Base-by-base conservation (phyloP, 1,284 basidiomycete genomes). In the Prillingera fragicola region DNA sequence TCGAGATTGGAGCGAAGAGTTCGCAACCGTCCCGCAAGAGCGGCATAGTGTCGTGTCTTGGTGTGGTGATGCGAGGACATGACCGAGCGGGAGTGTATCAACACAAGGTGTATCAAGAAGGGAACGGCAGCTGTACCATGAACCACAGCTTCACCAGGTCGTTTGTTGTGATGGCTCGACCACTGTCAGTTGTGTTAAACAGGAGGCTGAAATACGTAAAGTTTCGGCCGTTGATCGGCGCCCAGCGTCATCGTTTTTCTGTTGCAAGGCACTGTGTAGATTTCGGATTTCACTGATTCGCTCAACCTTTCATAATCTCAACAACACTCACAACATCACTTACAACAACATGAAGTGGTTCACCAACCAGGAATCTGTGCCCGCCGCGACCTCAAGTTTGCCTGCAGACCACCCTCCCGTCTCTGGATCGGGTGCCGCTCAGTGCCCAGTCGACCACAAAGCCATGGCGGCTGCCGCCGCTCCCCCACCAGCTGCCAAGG, bases 11-110 rank as follows among this genome's bases (percentile, higher is more conserved):
- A 6, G 24, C 63, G 60, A 19, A 72, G 57, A 8, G 49, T 48
- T 25, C 60, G 50, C 1, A 72, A 46, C 3, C 62, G 55, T 8
- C 63, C 60, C 0, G 67, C 53, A 23, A 72, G 59, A 17, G 66
- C 63, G 22, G 62, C 57, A 44, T 70, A 70, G 48, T 72, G 69
- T 22, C 70, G 48, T 19, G 62, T 52, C 51, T 72, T 72, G 38
- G 57, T 33, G 38, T 49, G 53, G 26, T 51, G 57, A 43, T 43
- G 35, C 14, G 50, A 46, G 5, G 61, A 63, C 54, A 60, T 59
- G 13, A 27, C 48, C 13, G 31, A 23, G 37, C 18, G 26, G 32
- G 21, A n/a, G 27, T 33, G 14, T 17, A 28, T n/a, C 27, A 28
- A 10, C 27, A 28, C 27, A 28, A 21, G 38, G 15, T 28, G 26